Percentiles rank a stretch among this genome's conserved stretches.
Evolutionary conservation across 768 basidiomycete species (phyloP).

Genomic region (Tylopilus intermedius): DNA sequence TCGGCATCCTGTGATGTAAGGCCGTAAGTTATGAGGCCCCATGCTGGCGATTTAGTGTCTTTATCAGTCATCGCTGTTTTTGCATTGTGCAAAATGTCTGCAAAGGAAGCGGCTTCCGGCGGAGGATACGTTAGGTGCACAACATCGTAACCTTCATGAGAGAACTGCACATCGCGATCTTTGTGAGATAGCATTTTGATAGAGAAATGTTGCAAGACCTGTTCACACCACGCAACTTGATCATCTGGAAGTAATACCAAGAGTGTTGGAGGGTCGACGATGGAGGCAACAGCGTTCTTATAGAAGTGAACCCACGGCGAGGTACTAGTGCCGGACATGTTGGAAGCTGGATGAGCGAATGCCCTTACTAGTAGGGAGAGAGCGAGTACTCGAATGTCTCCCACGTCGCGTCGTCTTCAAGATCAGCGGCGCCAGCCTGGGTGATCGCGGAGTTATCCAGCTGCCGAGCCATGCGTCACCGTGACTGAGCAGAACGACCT

Average conservation of each 20-base stretch:
- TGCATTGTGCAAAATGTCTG: constrained; percentile 16
- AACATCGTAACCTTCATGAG: constrained; percentile 39
- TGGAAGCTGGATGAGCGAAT: background rate
- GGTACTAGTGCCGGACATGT: constrained; percentile 1
- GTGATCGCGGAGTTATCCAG: no score
- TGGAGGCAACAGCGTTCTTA: constrained; percentile 29
- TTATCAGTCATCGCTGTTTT: constrained; percentile 8
- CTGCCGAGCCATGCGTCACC: no score
- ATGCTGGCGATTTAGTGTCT: constrained; percentile 8
- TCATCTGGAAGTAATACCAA: constrained; percentile 28
- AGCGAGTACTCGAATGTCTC: no score
- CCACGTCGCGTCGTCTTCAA: no score
- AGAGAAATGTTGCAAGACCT: constrained; percentile 20
- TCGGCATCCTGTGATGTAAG: constrained; percentile 23
- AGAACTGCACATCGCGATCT: constrained; percentile 20
- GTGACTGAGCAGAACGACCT: no score
- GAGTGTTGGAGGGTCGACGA: constrained; percentile 28
- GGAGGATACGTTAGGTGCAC: constrained; percentile 13
- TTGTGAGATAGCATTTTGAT: background rate
- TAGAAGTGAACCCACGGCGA: constrained; percentile 14
- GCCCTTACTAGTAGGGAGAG: no score
- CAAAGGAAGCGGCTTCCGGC: constrained; percentile 6
- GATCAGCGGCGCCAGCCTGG: no score
- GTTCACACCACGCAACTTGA: constrained; percentile 34
- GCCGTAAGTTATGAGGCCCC: constrained; percentile 33